Conservation (phyloP, 2,329 filamentous ascomycete species). For the Alternaria novae-zelandiae region DNA sequence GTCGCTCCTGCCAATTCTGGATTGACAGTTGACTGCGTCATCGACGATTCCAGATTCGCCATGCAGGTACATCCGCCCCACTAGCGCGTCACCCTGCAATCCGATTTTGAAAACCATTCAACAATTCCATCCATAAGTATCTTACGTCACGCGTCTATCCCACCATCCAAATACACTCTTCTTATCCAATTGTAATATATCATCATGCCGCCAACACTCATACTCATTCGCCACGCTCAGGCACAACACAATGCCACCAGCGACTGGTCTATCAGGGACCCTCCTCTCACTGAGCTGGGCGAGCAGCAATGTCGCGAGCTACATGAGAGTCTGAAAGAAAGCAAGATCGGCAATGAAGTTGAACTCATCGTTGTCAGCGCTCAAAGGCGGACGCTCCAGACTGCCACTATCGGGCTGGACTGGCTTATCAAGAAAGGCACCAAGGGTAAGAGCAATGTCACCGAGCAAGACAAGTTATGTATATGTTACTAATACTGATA, state of each 20-base stretch:
- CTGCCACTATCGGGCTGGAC: conserved; percentile 63
- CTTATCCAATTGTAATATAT: neutral
- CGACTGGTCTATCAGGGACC: conserved; percentile 52
- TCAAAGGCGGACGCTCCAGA: conserved; percentile 71
- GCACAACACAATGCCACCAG: conserved; percentile 53
- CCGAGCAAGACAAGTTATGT: neutral
- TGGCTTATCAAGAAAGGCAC: conserved; percentile 61
- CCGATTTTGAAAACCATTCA: conserved; percentile 2
- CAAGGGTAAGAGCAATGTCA: conserved; percentile 28
- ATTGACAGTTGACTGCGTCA: conserved; percentile 16
- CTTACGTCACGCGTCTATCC: neutral
- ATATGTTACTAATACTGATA: neutral
- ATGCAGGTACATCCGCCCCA: conserved; percentile 22
- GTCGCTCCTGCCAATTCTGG: conserved; percentile 1
- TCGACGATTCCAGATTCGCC: conserved; percentile 4
- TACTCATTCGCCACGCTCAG: conserved; percentile 55
- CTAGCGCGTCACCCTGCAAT: conserved; percentile 19
- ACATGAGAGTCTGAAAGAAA: conserved; percentile 45
- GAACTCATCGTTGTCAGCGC: conserved; percentile 68
- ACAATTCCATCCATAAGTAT: conserved; percentile 1
- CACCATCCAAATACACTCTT: neutral
- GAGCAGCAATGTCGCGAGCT: conserved; percentile 51
- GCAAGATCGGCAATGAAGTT: conserved; percentile 52
- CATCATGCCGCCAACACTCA: conserved; percentile 52
- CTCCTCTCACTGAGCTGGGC: conserved; percentile 51